Percentiles rank a stretch among this genome's conserved stretches.
These are phyloP conservation scores for Graphiopsis chlorocephala DNA, from an alignment of 2,329 filamentous ascomycete species.

Conservation along the genomic window DNA sequence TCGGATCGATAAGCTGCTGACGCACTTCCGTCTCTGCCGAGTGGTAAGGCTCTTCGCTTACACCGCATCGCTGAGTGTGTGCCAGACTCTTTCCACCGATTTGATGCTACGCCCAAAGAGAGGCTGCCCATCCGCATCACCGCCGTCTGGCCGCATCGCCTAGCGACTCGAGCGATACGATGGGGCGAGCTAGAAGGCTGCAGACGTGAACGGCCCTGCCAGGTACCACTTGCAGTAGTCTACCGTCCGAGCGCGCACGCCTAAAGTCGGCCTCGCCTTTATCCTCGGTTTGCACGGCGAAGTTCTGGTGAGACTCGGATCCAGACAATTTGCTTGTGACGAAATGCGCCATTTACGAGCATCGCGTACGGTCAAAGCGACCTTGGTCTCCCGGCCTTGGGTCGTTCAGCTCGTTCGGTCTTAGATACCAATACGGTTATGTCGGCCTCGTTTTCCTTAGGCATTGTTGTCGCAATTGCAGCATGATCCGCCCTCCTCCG, in stretches of 20 bases:
- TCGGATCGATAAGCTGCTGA: conserved; percentile 7
- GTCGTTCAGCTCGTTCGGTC: not conserved
- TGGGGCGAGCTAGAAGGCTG: conserved; percentile 16
- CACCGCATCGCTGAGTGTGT: conserved; percentile 5
- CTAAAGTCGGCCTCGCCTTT: conserved; percentile 11
- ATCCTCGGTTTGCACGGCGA: conserved; percentile 5
- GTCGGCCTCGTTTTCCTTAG: not conserved
- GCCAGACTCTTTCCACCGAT: not conserved
- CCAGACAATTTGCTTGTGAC: conserved; percentile 7
- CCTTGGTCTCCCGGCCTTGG: not conserved
- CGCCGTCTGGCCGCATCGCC: conserved; percentile 8
- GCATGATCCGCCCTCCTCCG: not conserved
- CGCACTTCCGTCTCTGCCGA: conserved; percentile 4
- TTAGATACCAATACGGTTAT: not conserved
- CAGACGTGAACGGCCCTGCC: conserved; percentile 4
- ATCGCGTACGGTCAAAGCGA: conserved; percentile 8
- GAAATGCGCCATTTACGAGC: conserved; percentile 15
- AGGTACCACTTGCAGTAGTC: conserved; percentile 11
- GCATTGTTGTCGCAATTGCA: not conserved
- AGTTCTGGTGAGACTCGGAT: conserved; percentile 5
- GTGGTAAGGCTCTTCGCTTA: conserved; percentile 7
- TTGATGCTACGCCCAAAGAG: not conserved
- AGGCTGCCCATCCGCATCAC: conserved; percentile 8
- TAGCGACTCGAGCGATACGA: not conserved
- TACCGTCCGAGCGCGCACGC: not conserved